Evolutionary conservation across 352 stramenopile species (phyloP).

Genomic region (Phytophthora ohioensis): DNA sequence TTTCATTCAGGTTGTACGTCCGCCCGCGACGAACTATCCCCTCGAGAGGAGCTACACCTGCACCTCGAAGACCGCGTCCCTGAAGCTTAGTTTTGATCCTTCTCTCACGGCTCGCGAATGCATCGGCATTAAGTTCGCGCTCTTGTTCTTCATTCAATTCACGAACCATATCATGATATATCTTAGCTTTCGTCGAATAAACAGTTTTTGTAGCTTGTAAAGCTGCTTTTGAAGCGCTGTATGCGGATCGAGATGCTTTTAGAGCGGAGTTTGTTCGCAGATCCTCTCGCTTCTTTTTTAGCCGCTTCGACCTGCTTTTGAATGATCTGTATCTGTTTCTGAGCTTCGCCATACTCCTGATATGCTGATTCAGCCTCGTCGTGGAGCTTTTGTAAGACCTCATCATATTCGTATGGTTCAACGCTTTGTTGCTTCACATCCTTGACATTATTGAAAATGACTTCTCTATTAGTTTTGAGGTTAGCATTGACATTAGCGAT

Average conservation of each 20-base stretch:
- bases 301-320: not conserved
- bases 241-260: not conserved
- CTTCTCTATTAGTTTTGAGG: not conserved
- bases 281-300: constrained; percentile 4
- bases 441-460: constrained; percentile 10
- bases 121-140: no score
- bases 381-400: constrained; percentile 11
- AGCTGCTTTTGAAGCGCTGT: not conserved
- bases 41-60: not conserved
- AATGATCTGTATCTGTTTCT: not conserved
- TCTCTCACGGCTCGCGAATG: not conserved
- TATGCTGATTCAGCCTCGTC: constrained; percentile 11
- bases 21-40: constrained; percentile 11
- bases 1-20: constrained; percentile 17
- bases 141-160: no score
- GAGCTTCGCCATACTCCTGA: constrained; percentile 12
- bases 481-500: constrained; percentile 3
- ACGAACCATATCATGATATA: no score
- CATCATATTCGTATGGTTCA: constrained; percentile 5
- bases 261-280: not conserved
- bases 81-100: not conserved
- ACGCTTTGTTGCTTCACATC: constrained; percentile 11
- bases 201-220: not conserved
- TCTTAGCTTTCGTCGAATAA: not conserved
- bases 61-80: not conserved